Conservation (phyloP, 805 yeast species). For the Metschnikowia colocasiae region DNA sequence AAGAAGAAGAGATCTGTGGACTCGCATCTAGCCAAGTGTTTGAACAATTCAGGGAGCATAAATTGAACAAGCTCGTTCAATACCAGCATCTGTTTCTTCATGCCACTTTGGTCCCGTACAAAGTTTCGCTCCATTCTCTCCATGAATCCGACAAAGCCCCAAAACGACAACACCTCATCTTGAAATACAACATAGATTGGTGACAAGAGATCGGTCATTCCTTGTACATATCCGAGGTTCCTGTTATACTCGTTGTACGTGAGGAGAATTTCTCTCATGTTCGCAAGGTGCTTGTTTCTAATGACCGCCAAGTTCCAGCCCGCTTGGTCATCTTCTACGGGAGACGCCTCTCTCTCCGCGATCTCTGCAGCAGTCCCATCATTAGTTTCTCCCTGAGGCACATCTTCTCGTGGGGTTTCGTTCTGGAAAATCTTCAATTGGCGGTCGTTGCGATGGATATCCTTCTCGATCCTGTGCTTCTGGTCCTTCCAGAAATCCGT, state of each 20-base stretch:
- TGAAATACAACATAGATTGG: conserved; percentile 66
- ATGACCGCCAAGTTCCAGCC: conserved; percentile 63
- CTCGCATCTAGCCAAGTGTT: conserved; percentile 83
- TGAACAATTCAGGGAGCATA: conserved; percentile 80
- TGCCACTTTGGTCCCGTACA: conserved; percentile 87
- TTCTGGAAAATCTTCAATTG: conserved; percentile 59
- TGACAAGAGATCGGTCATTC: conserved; percentile 91
- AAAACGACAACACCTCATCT: conserved; percentile 79
- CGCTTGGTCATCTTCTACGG: conserved; percentile 31
- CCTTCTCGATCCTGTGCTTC: conserved; percentile 85
- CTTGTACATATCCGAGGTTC: conserved; percentile 93
- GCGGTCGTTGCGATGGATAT: conserved; percentile 88
- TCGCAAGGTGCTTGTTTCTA: conserved; percentile 68
- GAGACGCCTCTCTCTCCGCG: conserved; percentile 4
- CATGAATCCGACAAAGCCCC: conserved; percentile 88
- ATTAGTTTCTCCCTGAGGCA: conserved; percentile 10
- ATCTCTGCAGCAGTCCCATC: conserved; percentile 11
- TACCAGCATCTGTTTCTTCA: conserved; percentile 81
- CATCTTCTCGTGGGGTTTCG: conserved; percentile 25
- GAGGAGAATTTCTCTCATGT: conserved; percentile 70
- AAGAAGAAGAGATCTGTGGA: conserved; percentile 89
- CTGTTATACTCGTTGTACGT: conserved; percentile 83
- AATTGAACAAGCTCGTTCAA: conserved; percentile 83
- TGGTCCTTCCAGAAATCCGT: conserved; percentile 84
- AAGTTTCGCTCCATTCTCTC: conserved; percentile 94